Base-by-base conservation (phyloP, 2,329 filamentous ascomycete species). In the Stagonosporopsis cucurbitacearum region DNA sequence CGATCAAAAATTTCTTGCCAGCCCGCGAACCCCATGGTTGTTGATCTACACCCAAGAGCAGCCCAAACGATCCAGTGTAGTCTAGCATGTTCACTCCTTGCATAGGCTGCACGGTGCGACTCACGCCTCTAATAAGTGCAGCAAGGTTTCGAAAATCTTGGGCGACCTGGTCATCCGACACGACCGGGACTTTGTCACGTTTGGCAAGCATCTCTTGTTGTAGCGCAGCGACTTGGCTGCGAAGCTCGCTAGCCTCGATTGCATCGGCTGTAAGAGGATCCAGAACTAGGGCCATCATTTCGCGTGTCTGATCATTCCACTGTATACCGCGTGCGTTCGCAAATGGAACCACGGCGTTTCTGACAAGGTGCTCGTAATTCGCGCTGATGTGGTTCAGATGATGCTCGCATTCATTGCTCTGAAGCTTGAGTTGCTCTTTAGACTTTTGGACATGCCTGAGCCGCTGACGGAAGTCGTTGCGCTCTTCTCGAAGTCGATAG, bases 171-270 rank as follows among this genome's bases (percentile, higher is more conserved):
- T 63, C 62, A 42, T 70, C 67, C 0, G 63, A 28, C 0, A 58
- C 22, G 3, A 37, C 23, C 6, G 58, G 33, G 2, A 58, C 32
- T 15, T 62, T 67, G 6, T 67, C 58, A 0, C 62, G 57, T 23
- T 54, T 61, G 0, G 50, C 37, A 6, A 70, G 50, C 55, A 66
- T 23, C 6, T 64, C 50, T 23, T 58, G 50, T 43, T 68, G 67
- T 4, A 68, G 40, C 2, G 2, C 13, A 19, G 50, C 36, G 9
- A 60, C 11, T 20, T 60, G 42, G 11, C 44, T 12, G 11, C 32
- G 40, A 17, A 65, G n/a, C 3, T 13, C 8, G 2, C 11, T 15
- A 0, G 25, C 28, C 44, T 41, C 25, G 13, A 17, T 9, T n/a
- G 30, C 7, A n/a, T 33, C 30, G 12, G 30, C 30, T 5, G 11